Base-by-base conservation (phyloP, 2,329 filamentous ascomycete genomes). In the Fusarium acutatum region DNA sequence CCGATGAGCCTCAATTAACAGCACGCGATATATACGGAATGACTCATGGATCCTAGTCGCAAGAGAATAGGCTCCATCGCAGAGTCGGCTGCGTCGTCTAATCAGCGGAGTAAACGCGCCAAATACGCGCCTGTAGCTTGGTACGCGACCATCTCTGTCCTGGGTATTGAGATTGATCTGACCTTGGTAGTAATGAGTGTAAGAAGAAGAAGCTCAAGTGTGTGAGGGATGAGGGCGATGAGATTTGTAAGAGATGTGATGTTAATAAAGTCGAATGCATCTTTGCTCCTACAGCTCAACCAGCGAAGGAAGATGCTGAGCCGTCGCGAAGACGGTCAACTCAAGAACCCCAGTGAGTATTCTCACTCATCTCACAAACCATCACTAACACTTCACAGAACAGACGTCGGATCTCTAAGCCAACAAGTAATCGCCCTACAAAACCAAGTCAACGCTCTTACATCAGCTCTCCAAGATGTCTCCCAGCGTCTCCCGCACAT, bases 161-260 rank as follows among this genome's bases (percentile, higher is more conserved):
- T 40, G 13, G 22, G 22, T 15, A n/a, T n/a, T 13, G 4, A 20
- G n/a, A 13, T n/a, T 13, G 17, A 37, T 26, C 47, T 65, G 41
- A 66, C 40, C 3, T 3, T 17, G 2, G 18, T 28, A 67, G 64
- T 20, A 64, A 67, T 35, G 62, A 64, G 26, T 67, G 64, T 24
- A 67, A 67, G 43, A 67, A 67, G 44, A 64, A 32, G 10, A 67
- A 67, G 15, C 24, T 67, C 8, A 67, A 67, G n/a, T 67, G 64
- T 38, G 43, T 65, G n/a, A 65, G 37, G 8, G 64, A 67, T 1
- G 64, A 58, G 3, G 60, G 50, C 0, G 30, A 65, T 24, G 30
- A 59, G 2, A 7, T 43, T 2, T 67, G 64, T 26, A 65, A 41
- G 24, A 67, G 64, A 20, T 67, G 64, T 26, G 41, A 34, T 15